Evolutionary conservation across 1,139 yeast species (phyloP).

Genomic region (Yarrowia galli): DNA sequence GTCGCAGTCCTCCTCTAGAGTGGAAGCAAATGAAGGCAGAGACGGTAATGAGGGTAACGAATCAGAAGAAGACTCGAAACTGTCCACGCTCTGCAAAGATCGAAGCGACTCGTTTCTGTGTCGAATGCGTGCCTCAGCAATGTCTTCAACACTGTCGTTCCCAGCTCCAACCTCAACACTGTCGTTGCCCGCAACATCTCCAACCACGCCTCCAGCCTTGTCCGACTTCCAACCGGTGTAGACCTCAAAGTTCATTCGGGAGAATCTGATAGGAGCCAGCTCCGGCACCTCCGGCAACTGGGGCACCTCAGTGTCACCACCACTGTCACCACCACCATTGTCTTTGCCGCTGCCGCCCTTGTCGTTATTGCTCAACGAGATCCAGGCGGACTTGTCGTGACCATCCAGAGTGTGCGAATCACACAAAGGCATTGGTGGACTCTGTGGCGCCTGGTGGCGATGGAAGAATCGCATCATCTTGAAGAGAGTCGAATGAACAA

Average conservation of each 20-base stretch:
- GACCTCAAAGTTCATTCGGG: slow-evolving; percentile 9
- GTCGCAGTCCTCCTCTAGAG: not conserved
- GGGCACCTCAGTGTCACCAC: not conserved
- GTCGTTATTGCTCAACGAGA: not conserved
- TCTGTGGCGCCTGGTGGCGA: slow-evolving; percentile 11
- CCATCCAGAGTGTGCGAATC: not conserved
- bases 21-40: not conserved
- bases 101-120: not conserved
- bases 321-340: too few species aligned
- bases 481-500: too few species aligned
- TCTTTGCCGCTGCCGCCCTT: too few species aligned
- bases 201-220: not conserved
- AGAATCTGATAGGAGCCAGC: slow-evolving; percentile 15
- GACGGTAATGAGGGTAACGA: not conserved
- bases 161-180: not conserved
- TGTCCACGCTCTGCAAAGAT: not conserved
- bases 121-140: not conserved
- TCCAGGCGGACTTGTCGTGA: slow-evolving; percentile 1
- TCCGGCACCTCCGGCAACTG: slow-evolving; percentile 18
- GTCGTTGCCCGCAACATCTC: not conserved
- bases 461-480: slow-evolving; percentile 15
- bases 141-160: not conserved
- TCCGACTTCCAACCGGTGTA: slow-evolving; percentile 21
- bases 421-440: slow-evolving; percentile 23
- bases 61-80: not conserved